Evolutionary conservation across 768 basidiomycete species (phyloP).

Genomic region (Psilocybe subaeruginosa): DNA sequence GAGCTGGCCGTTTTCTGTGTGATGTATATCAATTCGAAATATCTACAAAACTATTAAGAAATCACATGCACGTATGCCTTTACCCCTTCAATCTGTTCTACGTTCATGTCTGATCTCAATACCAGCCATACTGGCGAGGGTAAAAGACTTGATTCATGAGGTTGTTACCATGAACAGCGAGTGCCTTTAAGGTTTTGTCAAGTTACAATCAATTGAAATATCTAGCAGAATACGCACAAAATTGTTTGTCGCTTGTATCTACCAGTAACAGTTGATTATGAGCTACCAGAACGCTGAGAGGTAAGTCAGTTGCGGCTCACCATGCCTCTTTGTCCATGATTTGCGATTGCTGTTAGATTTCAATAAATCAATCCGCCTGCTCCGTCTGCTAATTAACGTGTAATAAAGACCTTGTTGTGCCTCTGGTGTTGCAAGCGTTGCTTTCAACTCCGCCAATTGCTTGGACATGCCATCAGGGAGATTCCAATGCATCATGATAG

Average conservation of each 20-base stretch:
- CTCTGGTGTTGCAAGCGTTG: background rate
- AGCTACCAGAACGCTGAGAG: no score
- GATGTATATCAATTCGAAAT: no score
- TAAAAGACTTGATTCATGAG: background rate
- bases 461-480: background rate
- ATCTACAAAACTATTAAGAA: no score
- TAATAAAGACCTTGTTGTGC: slow-evolving; percentile 2
- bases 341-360: background rate
- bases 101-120: background rate
- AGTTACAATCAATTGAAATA: background rate
- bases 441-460: background rate
- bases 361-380: background rate
- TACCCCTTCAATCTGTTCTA: no score
- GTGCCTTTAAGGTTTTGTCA: background rate
- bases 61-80: no score
- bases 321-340: background rate
- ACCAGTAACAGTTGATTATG: background rate
- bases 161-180: background rate
- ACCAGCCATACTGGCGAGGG: background rate
- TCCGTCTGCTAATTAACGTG: background rate
- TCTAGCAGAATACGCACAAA: background rate
- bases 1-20: no score
- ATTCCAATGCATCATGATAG: slow-evolving; percentile 5
- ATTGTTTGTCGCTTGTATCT: background rate
- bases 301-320: background rate